Base-by-base conservation (phyloP, 2,329 filamentous ascomycete species). In the Coleophoma crateriformis region DNA sequence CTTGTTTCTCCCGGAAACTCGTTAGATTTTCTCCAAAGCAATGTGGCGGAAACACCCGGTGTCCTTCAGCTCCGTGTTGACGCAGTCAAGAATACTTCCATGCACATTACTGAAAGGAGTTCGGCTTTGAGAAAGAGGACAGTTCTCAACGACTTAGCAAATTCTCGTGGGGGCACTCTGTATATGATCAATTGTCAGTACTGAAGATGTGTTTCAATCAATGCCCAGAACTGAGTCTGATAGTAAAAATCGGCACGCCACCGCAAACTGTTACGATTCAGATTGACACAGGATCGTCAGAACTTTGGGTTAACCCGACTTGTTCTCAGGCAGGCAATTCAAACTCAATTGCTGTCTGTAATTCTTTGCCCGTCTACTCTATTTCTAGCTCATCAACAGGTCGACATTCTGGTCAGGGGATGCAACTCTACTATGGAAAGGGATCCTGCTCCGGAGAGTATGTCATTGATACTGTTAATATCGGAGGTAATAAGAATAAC, bases 221-320 rank as follows among this genome's bases (percentile, higher is more conserved):
- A 42, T 7, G 5, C 12, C 12, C 33, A 37, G 15, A 17, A 14
- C 33, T 49, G 17, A 48, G 15, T 22, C 17, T 34, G 66, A 67
- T 70, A 73, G 50, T 73, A 17, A 51, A 54, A 12, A 57, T 73
- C 34, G 70, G 70, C 8, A 69, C 64, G 0, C 70, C 70, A 4
- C 60, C 62, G 5, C 68, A 71, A 49, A 48, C 55, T 4, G 66
- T 72, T 41, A 67, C 60, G 33, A 67, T 72, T 52, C 64, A 68
- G 51, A 64, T 73, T 45, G 70, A 73, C 50, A 72, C 70, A 0
- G 69, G 69, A 14, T 71, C 70, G 4, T 60, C 63, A 8, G 69
- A 72, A 54, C 62, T 71, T 5, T 73, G 70, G 70, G 67, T 73
- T 35, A 71, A 72, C 49, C 70, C 70, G 7, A 58, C 64, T 7